Evolutionary conservation across 2,329 filamentous ascomycete species (phyloP), one percentile per base, ranked within the genome.

Genomic region (Rhinocladiella mackenziei): DNA sequence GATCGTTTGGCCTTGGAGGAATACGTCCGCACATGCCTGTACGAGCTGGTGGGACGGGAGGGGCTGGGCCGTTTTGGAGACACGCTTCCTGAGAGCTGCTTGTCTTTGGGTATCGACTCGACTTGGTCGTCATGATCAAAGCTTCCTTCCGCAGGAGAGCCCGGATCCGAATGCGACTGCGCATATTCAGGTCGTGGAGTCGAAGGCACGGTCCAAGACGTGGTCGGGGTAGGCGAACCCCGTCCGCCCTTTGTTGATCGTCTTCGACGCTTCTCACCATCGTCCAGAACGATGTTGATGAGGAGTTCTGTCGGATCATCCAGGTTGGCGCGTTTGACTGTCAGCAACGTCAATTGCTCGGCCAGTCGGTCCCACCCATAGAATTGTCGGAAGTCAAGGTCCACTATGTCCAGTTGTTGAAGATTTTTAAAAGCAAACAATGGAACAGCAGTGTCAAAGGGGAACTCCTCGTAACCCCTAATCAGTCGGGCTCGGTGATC

Each of bases 391-490:
- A 95, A 96, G 66, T 98, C 92, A 62, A 97, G 84, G 67, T 94
- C 89, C 68, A 84, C 89, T 40, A 98, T 86, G 65, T 98, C 92
- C 53, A 98, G 75, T 15, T 88, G 85, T 66, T 91, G 91, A 41
- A 97, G 73, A 57, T 97, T 98, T 70, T 98, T 97, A 77, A 98
- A 97, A 6, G 86, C 86, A 64, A 94, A 84, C n/a, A 98, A 74
- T 14, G 92, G 92, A 20, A 98, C 92, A 14, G 92, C 92, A 17
- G 88, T 95, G 66, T 98, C 92, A 65, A 97, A 96, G 2, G 92
- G 92, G 56, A 97, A 98, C 66, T 96, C 91, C 66, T 98, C 92
- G 62, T 92, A 97, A 19, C 91, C 91, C 55, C 83, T 79, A 56
- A 98, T 96, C 50, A 96, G 73, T 40, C 85, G 83, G 36, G 91